These are phyloP conservation scores for Cryptococcus sp. DNA, from an alignment of 1,284 basidiomycete species.

Conservation along the genomic window DNA sequence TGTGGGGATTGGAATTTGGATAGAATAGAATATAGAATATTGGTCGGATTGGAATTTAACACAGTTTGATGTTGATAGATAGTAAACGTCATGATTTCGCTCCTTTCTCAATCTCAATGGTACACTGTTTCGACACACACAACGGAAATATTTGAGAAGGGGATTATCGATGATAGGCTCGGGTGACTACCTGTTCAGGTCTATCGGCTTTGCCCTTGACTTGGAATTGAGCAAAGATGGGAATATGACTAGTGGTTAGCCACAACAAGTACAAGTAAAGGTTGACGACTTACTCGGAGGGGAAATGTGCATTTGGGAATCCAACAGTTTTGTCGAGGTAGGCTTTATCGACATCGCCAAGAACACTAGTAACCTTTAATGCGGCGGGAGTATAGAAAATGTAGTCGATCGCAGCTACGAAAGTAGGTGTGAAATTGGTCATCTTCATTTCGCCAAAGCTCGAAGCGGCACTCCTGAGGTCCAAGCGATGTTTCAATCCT, in stretches of 20 bases:
- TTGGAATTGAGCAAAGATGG: slow-evolving; percentile 48
- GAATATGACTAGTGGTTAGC: slow-evolving; percentile 42
- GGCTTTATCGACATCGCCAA: slow-evolving; percentile 79
- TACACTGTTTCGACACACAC: not conserved
- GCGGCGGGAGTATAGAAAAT: slow-evolving; percentile 83
- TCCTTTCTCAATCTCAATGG: too few species aligned
- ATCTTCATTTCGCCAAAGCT: slow-evolving; percentile 64
- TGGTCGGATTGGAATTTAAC: too few species aligned
- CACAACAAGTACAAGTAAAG: slow-evolving; percentile 49
- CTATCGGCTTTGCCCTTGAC: slow-evolving; percentile 35
- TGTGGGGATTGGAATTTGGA: too few species aligned
- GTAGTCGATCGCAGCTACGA: slow-evolving; percentile 83
- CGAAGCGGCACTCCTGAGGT: slow-evolving; percentile 79
- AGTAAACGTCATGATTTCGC: too few species aligned
- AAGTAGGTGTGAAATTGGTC: slow-evolving; percentile 89
- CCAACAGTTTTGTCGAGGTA: slow-evolving; percentile 92
- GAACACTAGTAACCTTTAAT: slow-evolving; percentile 75
- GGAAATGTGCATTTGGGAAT: slow-evolving; percentile 95
- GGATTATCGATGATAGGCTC: not conserved
- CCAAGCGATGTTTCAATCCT: slow-evolving; percentile 74
- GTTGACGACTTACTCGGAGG: slow-evolving; percentile 75
- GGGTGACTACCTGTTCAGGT: slow-evolving; percentile 47
- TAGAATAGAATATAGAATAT: too few species aligned
- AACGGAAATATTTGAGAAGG: not conserved
- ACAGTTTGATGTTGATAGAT: too few species aligned